These are phyloP conservation scores for Aspergillus chevalieri DNA, from an alignment of 2,329 filamentous ascomycete species.

Conservation along the genomic window DNA sequence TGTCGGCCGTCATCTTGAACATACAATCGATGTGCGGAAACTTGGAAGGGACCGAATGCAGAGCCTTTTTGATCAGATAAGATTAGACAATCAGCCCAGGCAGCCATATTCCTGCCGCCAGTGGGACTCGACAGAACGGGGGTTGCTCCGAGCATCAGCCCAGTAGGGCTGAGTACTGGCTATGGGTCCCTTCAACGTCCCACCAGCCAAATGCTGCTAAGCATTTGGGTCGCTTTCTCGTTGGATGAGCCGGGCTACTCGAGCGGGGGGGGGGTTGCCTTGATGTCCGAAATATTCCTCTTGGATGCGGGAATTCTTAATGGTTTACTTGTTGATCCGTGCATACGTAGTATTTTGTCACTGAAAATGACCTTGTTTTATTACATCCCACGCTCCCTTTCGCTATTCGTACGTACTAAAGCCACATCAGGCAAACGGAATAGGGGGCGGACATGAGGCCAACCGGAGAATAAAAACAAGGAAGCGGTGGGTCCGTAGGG, in stretches of 20 bases:
- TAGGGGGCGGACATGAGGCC: too few species aligned
- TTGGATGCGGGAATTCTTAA: too few species aligned
- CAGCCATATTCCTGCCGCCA: conserved; percentile 3
- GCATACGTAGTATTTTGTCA: too few species aligned
- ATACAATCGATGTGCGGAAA: background rate
- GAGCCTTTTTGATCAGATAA: background rate
- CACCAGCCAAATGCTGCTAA: background rate
- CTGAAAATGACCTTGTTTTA: too few species aligned
- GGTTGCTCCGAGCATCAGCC: background rate
- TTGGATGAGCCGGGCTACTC: too few species aligned
- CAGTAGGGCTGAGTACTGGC: background rate
- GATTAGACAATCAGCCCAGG: background rate
- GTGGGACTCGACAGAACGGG: background rate
- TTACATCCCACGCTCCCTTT: too few species aligned
- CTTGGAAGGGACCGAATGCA: background rate
- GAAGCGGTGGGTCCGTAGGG: background rate
- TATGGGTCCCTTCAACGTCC: background rate
- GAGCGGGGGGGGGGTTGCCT: too few species aligned
- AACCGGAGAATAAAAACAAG: background rate
- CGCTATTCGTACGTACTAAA: too few species aligned
- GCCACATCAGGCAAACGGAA: too few species aligned
- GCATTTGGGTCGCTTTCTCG: background rate
- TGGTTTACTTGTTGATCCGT: too few species aligned
- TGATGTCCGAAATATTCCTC: too few species aligned
- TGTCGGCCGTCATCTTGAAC: background rate